Percentiles rank a stretch among this genome's conserved stretches.
phyloP scores from a whole-genome alignment of 2,329 filamentous ascomycete genomes.

The Dactylellina haptotyla region DNA sequence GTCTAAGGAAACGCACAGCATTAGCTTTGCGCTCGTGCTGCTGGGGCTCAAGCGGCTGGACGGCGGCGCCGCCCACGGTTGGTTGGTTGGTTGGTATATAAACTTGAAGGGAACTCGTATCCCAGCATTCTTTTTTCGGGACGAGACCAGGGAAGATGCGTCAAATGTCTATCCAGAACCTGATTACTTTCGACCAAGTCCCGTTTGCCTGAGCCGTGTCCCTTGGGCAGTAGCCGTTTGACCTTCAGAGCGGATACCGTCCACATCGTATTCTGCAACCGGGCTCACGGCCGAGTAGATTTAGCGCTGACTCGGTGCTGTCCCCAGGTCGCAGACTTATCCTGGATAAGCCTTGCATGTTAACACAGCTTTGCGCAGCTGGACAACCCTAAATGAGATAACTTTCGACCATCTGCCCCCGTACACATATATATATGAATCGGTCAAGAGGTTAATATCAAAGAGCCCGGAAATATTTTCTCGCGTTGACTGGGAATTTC shows the following conservation, averaged over 20 bases:
- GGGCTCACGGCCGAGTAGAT: slow-evolving; percentile 42
- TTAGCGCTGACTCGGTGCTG: slow-evolving; percentile 50
- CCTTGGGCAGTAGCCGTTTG: no score
- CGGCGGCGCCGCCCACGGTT: slow-evolving; percentile 30
- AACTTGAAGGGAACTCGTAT: background rate
- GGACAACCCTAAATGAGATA: slow-evolving; percentile 27
- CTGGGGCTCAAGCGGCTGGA: slow-evolving; percentile 12
- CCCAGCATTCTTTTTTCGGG: slow-evolving; percentile 13
- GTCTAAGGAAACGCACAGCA: slow-evolving; percentile 5
- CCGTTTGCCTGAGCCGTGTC: slow-evolving; percentile 23
- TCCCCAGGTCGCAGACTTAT: slow-evolving; percentile 15
- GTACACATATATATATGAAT: slow-evolving; percentile 6
- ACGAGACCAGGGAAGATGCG: slow-evolving; percentile 25
- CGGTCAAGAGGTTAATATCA: slow-evolving; percentile 13
- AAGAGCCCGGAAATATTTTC: slow-evolving; percentile 31
- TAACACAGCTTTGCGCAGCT: slow-evolving; percentile 20
- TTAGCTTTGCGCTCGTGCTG: background rate
- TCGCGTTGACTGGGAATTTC: slow-evolving; percentile 15
- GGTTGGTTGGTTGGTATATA: slow-evolving; percentile 28
- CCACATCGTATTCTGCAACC: slow-evolving; percentile 25
- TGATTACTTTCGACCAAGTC: slow-evolving; percentile 28
- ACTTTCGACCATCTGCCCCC: slow-evolving; percentile 26
- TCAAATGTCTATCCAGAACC: slow-evolving; percentile 7
- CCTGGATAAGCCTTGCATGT: slow-evolving; percentile 7
- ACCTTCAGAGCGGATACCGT: slow-evolving; percentile 36